Percentiles rank a stretch among this genome's conserved stretches.
phyloP scores from a whole-genome alignment of 495 filamentous ascomycete species.

The Xylaria longipes region DNA sequence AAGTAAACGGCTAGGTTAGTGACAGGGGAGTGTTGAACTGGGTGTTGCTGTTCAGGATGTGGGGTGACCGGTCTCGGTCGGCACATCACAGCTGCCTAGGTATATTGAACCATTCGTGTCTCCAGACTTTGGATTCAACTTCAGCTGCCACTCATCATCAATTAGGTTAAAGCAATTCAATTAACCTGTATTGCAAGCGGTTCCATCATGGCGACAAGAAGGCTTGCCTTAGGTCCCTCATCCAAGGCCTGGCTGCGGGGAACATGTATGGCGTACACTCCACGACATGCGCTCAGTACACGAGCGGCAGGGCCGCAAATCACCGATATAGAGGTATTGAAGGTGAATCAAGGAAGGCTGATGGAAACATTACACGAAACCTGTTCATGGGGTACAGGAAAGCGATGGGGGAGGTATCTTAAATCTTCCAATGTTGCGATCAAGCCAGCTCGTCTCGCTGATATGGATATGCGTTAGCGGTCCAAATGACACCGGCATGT shows the following conservation, averaged over 20 bases:
- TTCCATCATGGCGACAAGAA: neutral
- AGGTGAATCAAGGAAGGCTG: conserved; percentile 31
- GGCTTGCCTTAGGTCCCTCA: neutral
- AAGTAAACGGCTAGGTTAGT: neutral
- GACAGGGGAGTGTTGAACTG: neutral
- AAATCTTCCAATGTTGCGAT: neutral
- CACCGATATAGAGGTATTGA: conserved; percentile 27
- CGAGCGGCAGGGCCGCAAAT: neutral
- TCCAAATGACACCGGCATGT: conserved; percentile 49
- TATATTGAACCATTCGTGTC: no score
- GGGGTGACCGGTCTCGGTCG: conserved; percentile 6
- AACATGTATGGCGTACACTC: neutral
- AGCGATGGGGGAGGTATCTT: conserved; percentile 39
- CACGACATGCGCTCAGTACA: neutral
- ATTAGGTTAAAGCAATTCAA: neutral
- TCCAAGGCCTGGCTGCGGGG: conserved; percentile 10
- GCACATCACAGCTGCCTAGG: neutral
- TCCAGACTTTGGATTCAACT: neutral
- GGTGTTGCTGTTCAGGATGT: neutral
- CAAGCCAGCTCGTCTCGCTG: conserved; percentile 6
- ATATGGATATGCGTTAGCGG: conserved; percentile 22
- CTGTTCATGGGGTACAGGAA: conserved; percentile 37
- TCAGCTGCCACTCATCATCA: neutral
- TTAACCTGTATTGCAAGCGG: neutral
- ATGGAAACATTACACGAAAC: conserved; percentile 38